These are phyloP conservation scores for Fusarium staphyleae DNA, from an alignment of 2,329 filamentous ascomycete species.

Conservation along the genomic window DNA sequence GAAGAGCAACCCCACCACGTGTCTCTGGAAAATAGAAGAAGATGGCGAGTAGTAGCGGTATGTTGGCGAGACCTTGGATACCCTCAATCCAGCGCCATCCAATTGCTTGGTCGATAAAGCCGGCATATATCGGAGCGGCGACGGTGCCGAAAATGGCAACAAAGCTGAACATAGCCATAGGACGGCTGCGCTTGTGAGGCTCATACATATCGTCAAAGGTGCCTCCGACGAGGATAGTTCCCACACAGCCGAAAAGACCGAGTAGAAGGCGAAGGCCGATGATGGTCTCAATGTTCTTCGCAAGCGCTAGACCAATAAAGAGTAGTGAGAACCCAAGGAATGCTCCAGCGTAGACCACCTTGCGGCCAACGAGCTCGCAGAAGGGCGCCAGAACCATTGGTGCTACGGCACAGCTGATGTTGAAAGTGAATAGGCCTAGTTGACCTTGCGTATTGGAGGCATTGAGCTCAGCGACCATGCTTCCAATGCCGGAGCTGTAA, in stretches of 20 bases:
- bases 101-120: slow-evolving; percentile 32
- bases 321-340: slow-evolving; percentile 34
- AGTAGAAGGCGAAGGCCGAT: slow-evolving; percentile 33
- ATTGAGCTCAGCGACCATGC: slow-evolving; percentile 25
- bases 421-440: slow-evolving; percentile 33
- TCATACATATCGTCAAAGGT: slow-evolving; percentile 39
- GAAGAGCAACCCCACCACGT: slow-evolving; percentile 31
- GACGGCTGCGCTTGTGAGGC: slow-evolving; percentile 32
- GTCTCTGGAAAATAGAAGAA: slow-evolving; percentile 35
- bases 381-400: slow-evolving; percentile 32
- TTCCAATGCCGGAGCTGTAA: slow-evolving; percentile 32
- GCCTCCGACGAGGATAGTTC: slow-evolving; percentile 35
- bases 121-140: slow-evolving; percentile 31
- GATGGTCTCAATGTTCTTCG: slow-evolving; percentile 32
- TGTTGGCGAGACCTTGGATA: slow-evolving; percentile 33
- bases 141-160: slow-evolving; percentile 37
- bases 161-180: slow-evolving; percentile 38
- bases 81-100: slow-evolving; percentile 38
- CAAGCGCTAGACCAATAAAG: slow-evolving; percentile 32
- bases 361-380: slow-evolving; percentile 33
- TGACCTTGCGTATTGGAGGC: slow-evolving; percentile 32
- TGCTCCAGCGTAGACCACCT: slow-evolving; percentile 29
- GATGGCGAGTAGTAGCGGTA: slow-evolving; percentile 27
- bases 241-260: slow-evolving; percentile 35
- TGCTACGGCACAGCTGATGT: slow-evolving; percentile 34